phyloP scores from a whole-genome alignment of 441 rosid genomes.

The Gossypium trilobum region DNA sequence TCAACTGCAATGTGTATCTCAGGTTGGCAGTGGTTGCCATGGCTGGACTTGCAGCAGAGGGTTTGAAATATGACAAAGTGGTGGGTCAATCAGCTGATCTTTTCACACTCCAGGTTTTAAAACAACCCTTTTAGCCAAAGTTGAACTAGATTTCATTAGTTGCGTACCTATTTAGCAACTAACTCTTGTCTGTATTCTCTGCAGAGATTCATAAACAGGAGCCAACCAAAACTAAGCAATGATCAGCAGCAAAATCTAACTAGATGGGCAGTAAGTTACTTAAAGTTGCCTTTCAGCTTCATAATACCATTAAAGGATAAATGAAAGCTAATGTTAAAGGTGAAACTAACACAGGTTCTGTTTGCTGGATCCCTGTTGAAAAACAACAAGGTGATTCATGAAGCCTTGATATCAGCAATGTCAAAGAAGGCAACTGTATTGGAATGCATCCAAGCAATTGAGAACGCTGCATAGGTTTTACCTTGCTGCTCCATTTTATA shows the following conservation, averaged over 20 bases:
- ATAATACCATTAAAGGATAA: background rate
- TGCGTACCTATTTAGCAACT: background rate
- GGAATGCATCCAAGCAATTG: slow-evolving; percentile 69
- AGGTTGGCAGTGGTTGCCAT: slow-evolving; percentile 77
- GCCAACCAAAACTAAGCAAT: slow-evolving; percentile 68
- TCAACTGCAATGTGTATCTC: slow-evolving; percentile 9
- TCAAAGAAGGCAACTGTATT: slow-evolving; percentile 56
- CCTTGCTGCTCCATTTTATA: background rate
- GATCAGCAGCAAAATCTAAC: slow-evolving; percentile 88
- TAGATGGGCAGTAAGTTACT: slow-evolving; percentile 78
- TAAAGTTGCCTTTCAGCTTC: background rate
- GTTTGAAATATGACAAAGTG: slow-evolving; percentile 74
- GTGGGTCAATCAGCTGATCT: slow-evolving; percentile 92
- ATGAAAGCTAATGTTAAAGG: background rate
- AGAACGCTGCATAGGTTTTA: slow-evolving; percentile 39
- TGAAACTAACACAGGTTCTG: slow-evolving; percentile 41
- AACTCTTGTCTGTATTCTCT: background rate
- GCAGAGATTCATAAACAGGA: slow-evolving; percentile 79
- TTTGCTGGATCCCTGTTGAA: slow-evolving; percentile 68
- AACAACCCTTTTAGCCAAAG: background rate
- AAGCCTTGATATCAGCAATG: slow-evolving; percentile 73
- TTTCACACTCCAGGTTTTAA: slow-evolving; percentile 70
- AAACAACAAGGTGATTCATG: slow-evolving; percentile 55
- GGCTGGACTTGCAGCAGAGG: slow-evolving; percentile 96
- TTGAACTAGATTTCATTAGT: background rate